These are phyloP conservation scores for Daphne laureola DNA, from an alignment of 441 rosid genomes.

Conservation along the genomic window DNA sequence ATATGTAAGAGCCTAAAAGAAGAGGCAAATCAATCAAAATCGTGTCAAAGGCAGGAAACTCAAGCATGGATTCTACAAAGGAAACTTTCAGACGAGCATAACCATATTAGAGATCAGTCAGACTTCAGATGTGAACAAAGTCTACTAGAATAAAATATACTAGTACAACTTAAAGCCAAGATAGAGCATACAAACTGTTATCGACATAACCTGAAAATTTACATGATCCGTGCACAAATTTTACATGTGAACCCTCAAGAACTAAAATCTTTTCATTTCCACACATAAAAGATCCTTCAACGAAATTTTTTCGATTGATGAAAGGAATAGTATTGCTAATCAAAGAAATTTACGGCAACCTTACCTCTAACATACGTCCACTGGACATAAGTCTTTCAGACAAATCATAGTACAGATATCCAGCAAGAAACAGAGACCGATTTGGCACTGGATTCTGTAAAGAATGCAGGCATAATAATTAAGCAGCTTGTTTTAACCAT, in stretches of 20 bases:
- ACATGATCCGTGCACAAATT: background rate
- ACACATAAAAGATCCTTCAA: no score
- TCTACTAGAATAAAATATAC: no score
- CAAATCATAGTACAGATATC: conserved; percentile 77
- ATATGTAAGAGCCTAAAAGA: conserved; percentile 65
- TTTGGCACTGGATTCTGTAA: conserved; percentile 48
- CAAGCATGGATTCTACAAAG: background rate
- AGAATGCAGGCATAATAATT: conserved; percentile 12
- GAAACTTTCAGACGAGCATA: background rate
- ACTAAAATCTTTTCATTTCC: no score
- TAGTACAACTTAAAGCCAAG: conserved; percentile 1
- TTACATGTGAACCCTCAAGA: no score
- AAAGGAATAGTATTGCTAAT: background rate
- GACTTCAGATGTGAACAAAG: no score
- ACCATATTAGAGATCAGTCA: no score
- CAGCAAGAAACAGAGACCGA: conserved; percentile 54
- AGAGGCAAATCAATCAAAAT: conserved; percentile 1
- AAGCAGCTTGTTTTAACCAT: conserved; percentile 1
- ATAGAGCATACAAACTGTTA: background rate
- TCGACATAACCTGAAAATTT: background rate
- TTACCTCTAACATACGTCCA: conserved; percentile 80
- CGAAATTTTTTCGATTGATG: no score
- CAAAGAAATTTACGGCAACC: background rate
- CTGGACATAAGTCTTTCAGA: conserved; percentile 52
- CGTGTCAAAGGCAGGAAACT: no score